A percentile compares a stretch with the other conserved stretches of the same genome.
Conservation (phyloP, 208 protist species). For the Novymonas esmeraldas region DNA sequence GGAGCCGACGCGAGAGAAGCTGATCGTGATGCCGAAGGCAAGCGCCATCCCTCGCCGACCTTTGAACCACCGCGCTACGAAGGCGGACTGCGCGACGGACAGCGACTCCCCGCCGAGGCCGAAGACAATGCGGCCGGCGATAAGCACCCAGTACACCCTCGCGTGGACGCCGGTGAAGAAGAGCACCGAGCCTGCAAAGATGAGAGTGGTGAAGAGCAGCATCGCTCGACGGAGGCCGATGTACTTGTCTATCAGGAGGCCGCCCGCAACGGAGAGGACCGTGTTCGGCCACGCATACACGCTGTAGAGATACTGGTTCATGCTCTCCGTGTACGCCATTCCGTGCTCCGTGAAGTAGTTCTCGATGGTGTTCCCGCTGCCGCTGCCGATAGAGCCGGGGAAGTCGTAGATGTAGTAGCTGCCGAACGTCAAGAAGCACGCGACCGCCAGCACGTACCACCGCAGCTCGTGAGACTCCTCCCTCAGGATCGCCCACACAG, state of each 20-base stretch:
- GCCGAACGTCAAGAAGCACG: slow-evolving; percentile 89
- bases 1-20: slow-evolving; percentile 87
- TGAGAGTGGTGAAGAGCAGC: slow-evolving; percentile 79
- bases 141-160: slow-evolving; percentile 66
- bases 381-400: slow-evolving; percentile 75
- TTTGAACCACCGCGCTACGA: slow-evolving; percentile 93
- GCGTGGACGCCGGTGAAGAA: slow-evolving; percentile 77
- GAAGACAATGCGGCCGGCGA: slow-evolving; percentile 85
- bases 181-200: slow-evolving; percentile 66
- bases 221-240: slow-evolving; percentile 78
- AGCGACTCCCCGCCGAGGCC: slow-evolving; percentile 92
- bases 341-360: slow-evolving; percentile 47
- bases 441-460: slow-evolving; percentile 76
- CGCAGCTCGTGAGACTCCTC: slow-evolving; percentile 67
- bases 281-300: slow-evolving; percentile 95
- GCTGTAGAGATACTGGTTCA: slow-evolving; percentile 92
- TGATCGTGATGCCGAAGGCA: slow-evolving; percentile 92
- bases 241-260: slow-evolving; percentile 89
- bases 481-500: slow-evolving; percentile 18
- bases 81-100: slow-evolving; percentile 88
- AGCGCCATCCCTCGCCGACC: slow-evolving; percentile 82
- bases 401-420: slow-evolving; percentile 88
- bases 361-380: slow-evolving; percentile 64
- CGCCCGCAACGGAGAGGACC: slow-evolving; percentile 81
- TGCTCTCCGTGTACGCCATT: slow-evolving; percentile 72